These are phyloP conservation scores for Pinus albicaulis DNA, from an alignment of 75 land plant species.

Conservation along the genomic window DNA sequence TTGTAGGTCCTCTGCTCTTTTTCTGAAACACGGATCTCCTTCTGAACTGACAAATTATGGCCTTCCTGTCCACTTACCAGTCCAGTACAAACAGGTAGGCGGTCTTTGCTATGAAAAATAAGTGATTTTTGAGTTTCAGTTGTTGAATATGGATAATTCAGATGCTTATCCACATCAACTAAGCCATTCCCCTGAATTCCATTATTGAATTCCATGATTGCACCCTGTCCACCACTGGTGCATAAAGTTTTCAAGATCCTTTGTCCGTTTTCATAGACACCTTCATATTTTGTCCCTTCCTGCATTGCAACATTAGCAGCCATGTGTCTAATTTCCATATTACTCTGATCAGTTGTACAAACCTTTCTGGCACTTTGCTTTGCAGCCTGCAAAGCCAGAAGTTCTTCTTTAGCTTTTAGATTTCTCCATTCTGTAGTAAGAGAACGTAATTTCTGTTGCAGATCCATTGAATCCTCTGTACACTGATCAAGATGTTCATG, in stretches of 20 bases:
- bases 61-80: slow-evolving; percentile 3
- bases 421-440: slow-evolving; percentile 49
- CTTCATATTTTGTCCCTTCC: background rate
- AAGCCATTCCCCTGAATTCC: slow-evolving; percentile 8
- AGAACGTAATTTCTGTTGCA: slow-evolving; percentile 76
- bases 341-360: background rate
- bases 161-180: background rate
- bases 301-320: background rate
- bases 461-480: slow-evolving; percentile 55
- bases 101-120: background rate
- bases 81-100: background rate
- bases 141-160: background rate
- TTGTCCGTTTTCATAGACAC: background rate
- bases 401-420: slow-evolving; percentile 43
- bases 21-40: background rate
- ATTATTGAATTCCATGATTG: background rate
- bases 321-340: background rate
- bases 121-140: background rate
- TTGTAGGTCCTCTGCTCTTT: background rate
- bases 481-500: slow-evolving; percentile 85
- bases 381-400: slow-evolving; percentile 15
- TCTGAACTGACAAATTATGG: background rate
- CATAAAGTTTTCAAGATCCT: background rate
- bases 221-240: background rate
- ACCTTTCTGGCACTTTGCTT: slow-evolving; percentile 14